Evolutionary conservation across 306 rosid species (phyloP).

Genomic region (Potentilla sterilis): DNA sequence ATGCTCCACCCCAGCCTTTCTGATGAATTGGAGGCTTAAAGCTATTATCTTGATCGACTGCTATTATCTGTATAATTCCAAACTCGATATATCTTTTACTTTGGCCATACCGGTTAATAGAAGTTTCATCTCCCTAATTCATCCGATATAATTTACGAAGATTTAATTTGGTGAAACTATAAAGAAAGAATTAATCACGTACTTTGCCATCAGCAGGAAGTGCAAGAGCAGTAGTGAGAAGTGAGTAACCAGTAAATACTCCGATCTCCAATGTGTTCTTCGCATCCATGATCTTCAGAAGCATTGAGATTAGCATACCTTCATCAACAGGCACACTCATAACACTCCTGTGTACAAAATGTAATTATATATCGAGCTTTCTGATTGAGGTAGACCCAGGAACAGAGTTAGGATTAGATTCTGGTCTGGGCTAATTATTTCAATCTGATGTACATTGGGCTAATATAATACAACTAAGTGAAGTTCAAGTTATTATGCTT

Average conservation of each 20-base stretch:
- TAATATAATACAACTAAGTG: no score
- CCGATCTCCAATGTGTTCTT: constrained; percentile 60
- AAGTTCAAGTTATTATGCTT: no score
- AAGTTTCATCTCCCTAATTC: neutral
- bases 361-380: no score
- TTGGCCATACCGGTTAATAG: no score
- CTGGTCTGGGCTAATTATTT: no score
- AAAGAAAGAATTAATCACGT: neutral
- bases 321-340: constrained; percentile 55
- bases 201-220: constrained; percentile 51
- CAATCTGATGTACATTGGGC: no score
- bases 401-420: no score
- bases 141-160: neutral
- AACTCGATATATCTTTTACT: neutral
- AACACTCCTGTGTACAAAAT: constrained; percentile 21
- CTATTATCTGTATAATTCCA: constrained; percentile 33
- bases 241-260: constrained; percentile 69
- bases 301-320: constrained; percentile 47
- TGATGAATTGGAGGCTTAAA: no score
- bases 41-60: constrained; percentile 22
- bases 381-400: no score
- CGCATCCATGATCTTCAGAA: constrained; percentile 54
- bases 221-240: constrained; percentile 63
- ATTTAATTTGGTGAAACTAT: no score
- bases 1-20: constrained; percentile 53